These are phyloP conservation scores for Aspergillus cristatus DNA, from an alignment of 495 filamentous ascomycete genomes.

Conservation along the genomic window DNA sequence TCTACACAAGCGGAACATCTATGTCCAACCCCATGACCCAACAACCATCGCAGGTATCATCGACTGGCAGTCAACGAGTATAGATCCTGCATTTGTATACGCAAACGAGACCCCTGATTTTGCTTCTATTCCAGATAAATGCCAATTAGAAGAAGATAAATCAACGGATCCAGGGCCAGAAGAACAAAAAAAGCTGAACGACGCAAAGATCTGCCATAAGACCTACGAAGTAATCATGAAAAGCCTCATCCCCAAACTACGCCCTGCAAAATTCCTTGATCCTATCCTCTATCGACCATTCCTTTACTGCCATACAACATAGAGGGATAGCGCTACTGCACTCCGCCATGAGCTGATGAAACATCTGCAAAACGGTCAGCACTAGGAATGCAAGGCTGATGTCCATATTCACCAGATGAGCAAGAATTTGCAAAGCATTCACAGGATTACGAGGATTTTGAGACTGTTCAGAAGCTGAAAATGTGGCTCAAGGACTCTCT, in stretches of 20 bases:
- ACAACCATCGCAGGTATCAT: constrained; percentile 30
- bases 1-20: constrained; percentile 36
- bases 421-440: constrained; percentile 22
- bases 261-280: constrained; percentile 24
- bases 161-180: not conserved
- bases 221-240: constrained; percentile 30
- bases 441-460: constrained; percentile 27
- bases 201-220: constrained; percentile 22
- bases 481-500: constrained; percentile 16
- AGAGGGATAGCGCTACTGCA: constrained; percentile 29
- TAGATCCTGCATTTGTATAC: constrained; percentile 31
- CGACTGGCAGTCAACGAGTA: constrained; percentile 32
- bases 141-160: constrained; percentile 3
- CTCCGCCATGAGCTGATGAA: constrained; percentile 32
- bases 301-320: constrained; percentile 30
- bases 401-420: constrained; percentile 21
- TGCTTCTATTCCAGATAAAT: constrained; percentile 9
- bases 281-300: constrained; percentile 29
- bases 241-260: constrained; percentile 25
- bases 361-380: constrained; percentile 22
- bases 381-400: constrained; percentile 26
- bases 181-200: constrained; percentile 12
- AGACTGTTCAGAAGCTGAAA: constrained; percentile 24
- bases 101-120: constrained; percentile 32
- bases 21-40: constrained; percentile 30